A percentile compares a stretch with the other conserved stretches of the same genome.
Evolutionary conservation across 148 eudicot genomes (phyloP).

Genomic region (Euryodendron excelsum): DNA sequence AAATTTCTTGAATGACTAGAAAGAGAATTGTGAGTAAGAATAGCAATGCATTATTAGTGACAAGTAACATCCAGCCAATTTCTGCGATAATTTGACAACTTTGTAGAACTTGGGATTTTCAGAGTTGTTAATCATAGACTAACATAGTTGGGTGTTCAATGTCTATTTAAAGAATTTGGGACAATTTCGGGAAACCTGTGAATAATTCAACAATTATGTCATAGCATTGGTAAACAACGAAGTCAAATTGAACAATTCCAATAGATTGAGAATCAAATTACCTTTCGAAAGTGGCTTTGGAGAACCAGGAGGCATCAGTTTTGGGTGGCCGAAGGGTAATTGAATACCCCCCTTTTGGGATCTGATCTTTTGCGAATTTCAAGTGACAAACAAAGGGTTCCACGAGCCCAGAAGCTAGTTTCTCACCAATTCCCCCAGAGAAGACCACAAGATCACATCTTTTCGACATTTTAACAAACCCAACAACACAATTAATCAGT

Average conservation of each 20-base stretch:
- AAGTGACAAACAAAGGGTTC: conserved; percentile 53
- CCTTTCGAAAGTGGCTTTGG: conserved; percentile 59
- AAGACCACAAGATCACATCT: conserved; percentile 60
- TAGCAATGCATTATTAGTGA: neutral
- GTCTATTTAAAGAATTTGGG: neutral
- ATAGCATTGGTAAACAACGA: neutral
- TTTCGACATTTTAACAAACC: conserved; percentile 15
- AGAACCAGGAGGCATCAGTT: conserved; percentile 47
- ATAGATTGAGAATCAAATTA: conserved; percentile 13
- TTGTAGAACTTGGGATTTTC: neutral
- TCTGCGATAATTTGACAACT: neutral
- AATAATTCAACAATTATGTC: neutral
- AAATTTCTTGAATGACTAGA: neutral
- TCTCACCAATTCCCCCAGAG: conserved; percentile 38
- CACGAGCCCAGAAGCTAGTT: conserved; percentile 58
- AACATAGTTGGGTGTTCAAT: neutral
- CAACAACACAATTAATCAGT: conserved; percentile 3
- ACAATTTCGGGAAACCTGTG: neutral
- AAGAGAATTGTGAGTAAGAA: neutral
- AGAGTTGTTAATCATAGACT: neutral
- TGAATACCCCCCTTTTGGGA: conserved; percentile 62
- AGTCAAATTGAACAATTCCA: neutral
- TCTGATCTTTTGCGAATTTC: conserved; percentile 55
- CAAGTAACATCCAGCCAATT: neutral
- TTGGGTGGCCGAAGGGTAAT: conserved; percentile 48